phyloP scores from a whole-genome alignment of 148 eudicot genomes.

The Drosera capensis region DNA sequence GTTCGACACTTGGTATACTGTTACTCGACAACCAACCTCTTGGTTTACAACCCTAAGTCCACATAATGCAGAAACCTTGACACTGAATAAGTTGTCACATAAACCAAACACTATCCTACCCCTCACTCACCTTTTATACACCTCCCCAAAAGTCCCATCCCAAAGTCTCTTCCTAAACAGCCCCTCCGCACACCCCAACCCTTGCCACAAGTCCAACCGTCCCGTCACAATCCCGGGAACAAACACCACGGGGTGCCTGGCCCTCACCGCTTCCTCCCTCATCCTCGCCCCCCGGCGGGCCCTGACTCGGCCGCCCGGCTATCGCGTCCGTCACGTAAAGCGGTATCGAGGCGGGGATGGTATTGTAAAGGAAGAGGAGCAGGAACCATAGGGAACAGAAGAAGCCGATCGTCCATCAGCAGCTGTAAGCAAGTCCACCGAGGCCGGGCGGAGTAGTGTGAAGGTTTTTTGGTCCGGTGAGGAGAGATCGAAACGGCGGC shows the following conservation, averaged over 20 bases:
- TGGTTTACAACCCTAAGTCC: no score
- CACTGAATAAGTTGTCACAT: no score
- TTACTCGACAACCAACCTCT: no score
- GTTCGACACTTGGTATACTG: no score
- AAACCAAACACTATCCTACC: no score
- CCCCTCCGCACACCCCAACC: constrained; percentile 80
- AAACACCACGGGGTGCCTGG: constrained; percentile 75
- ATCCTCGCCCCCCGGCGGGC: constrained; percentile 74
- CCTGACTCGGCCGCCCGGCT: constrained; percentile 65
- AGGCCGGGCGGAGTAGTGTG: no score
- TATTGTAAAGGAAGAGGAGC: constrained; percentile 48
- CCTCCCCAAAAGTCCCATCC: constrained; percentile 94
- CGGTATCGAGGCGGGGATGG: constrained; percentile 77
- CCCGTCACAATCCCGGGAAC: constrained; percentile 94
- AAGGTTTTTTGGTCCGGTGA: no score
- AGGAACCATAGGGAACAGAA: constrained; percentile 63
- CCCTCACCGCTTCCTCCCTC: constrained; percentile 46
- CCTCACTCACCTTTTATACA: constrained; percentile 79
- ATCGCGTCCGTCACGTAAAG: constrained; percentile 87
- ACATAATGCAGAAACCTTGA: no score
- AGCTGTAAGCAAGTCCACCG: no score
- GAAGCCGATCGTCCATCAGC: constrained; percentile 69
- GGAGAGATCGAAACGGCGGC: no score
- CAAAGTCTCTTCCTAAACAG: constrained; percentile 81
- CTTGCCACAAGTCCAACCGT: constrained; percentile 92